Evolutionary conservation across 2,329 filamentous ascomycete species (phyloP).

Genomic region (Cytospora leucostoma): DNA sequence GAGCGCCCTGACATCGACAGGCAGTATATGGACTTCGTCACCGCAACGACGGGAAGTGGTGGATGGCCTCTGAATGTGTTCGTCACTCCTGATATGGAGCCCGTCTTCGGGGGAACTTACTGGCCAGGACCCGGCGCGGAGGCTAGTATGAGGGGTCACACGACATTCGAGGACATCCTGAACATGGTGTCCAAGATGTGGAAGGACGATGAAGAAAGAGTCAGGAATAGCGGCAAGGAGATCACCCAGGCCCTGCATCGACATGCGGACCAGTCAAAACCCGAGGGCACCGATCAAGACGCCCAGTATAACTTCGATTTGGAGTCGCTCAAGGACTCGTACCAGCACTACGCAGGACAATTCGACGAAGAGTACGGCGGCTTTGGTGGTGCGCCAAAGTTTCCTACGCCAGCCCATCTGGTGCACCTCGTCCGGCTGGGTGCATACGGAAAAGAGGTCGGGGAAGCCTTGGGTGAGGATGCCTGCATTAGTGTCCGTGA

Average conservation of each 20-base stretch:
- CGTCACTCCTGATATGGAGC: constrained; percentile 81
- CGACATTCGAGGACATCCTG: constrained; percentile 40
- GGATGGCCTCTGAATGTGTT: constrained; percentile 93
- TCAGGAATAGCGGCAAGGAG: constrained; percentile 14
- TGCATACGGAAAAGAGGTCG: constrained; percentile 59
- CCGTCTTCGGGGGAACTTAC: constrained; percentile 90
- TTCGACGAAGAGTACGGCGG: constrained; percentile 75
- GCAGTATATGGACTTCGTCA: constrained; percentile 95
- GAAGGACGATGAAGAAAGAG: constrained; percentile 8
- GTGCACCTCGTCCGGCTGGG: constrained; percentile 73
- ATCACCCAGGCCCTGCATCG: constrained; percentile 16
- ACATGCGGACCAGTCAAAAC: constrained; percentile 45
- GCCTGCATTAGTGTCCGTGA: constrained; percentile 70
- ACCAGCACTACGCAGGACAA: constrained; percentile 71
- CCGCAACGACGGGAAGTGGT: constrained; percentile 80
- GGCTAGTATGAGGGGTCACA: constrained; percentile 36
- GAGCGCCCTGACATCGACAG: constrained; percentile 88
- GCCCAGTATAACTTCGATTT: constrained; percentile 70
- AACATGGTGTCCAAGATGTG: constrained; percentile 16
- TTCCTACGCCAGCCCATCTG: constrained; percentile 79
- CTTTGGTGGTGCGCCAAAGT: constrained; percentile 80
- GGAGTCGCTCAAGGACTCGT: constrained; percentile 82
- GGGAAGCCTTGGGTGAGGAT: constrained; percentile 52
- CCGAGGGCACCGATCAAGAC: constrained; percentile 31
- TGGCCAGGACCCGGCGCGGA: constrained; percentile 74